Evolutionary conservation across 2,329 filamentous ascomycete genomes (phyloP).

Genomic region (Neopestalotiopsis rosae): DNA sequence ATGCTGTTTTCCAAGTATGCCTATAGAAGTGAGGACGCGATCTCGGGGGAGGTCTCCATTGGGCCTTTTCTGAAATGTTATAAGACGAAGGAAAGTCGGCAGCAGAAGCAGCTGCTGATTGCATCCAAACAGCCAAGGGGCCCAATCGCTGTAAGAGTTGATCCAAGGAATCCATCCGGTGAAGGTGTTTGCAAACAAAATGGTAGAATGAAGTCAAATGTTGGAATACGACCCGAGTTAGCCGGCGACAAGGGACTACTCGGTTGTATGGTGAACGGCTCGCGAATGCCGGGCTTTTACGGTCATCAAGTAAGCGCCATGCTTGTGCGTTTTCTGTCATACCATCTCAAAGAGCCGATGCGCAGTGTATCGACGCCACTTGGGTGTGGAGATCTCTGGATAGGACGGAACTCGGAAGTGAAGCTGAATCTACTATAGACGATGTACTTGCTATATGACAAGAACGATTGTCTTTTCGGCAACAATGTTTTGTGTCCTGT

Average conservation of each 20-base stretch:
- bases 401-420: not conserved
- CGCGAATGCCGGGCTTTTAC: not conserved
- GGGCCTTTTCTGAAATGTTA: no score
- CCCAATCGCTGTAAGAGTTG: not conserved
- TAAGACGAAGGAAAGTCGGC: no score
- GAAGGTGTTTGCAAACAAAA: not conserved
- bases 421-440: not conserved
- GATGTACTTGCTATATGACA: not conserved
- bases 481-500: no score
- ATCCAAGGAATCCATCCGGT: not conserved
- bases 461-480: no score
- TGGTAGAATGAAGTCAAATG: not conserved
- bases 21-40: not conserved
- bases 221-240: not conserved
- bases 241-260: not conserved
- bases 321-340: conserved; percentile 1
- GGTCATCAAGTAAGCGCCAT: not conserved
- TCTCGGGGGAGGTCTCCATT: no score
- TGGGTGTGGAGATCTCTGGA: not conserved
- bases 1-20: not conserved
- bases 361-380: not conserved
- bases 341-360: not conserved
- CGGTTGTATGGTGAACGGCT: no score
- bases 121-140: no score
- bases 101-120: no score